Evolutionary conservation across 306 rosid genomes (phyloP).

Genomic region (Argentina anserina): DNA sequence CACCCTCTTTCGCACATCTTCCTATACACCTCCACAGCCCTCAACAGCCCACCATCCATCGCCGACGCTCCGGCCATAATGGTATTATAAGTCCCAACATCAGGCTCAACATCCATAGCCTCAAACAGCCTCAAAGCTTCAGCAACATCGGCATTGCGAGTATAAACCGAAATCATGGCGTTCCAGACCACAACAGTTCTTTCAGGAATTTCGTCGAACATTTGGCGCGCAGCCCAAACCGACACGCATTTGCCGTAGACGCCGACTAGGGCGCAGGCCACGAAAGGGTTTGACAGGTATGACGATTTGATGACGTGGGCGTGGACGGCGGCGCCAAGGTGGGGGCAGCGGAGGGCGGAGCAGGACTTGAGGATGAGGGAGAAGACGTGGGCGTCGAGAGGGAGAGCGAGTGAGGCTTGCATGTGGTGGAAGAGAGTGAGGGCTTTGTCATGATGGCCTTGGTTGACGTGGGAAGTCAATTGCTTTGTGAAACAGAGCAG

Average conservation of each 20-base stretch:
- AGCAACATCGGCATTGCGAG: constrained; percentile 25
- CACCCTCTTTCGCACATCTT: constrained; percentile 35
- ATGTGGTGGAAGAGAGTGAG: constrained; percentile 59
- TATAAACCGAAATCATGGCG: constrained; percentile 50
- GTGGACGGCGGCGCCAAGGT: constrained; percentile 61
- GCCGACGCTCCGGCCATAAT: constrained; percentile 48
- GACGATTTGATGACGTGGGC: constrained; percentile 54
- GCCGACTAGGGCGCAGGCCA: constrained; percentile 49
- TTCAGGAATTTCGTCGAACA: constrained; percentile 60
- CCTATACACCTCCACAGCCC: constrained; percentile 49
- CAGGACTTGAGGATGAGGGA: constrained; percentile 77
- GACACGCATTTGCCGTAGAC: constrained; percentile 61
- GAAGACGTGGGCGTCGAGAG: constrained; percentile 73
- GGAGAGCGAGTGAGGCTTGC: constrained; percentile 44
- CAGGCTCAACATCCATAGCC: constrained; percentile 48
- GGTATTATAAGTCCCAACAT: constrained; percentile 52
- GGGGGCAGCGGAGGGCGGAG: constrained; percentile 44
- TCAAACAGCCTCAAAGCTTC: constrained; percentile 44
- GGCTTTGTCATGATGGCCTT: constrained; percentile 49
- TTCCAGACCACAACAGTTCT: constrained; percentile 67
- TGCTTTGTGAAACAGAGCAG: constrained; percentile 50
- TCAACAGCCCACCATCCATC: constrained; percentile 32
- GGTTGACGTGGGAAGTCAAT: constrained; percentile 42
- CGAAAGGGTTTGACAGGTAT: constrained; percentile 45
- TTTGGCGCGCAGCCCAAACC: constrained; percentile 35